A percentile compares a stretch with the other conserved stretches of the same genome.
These are phyloP conservation scores for Paraphoma chrysanthemicola DNA, from an alignment of 2,329 filamentous ascomycete genomes.

Conservation along the genomic window DNA sequence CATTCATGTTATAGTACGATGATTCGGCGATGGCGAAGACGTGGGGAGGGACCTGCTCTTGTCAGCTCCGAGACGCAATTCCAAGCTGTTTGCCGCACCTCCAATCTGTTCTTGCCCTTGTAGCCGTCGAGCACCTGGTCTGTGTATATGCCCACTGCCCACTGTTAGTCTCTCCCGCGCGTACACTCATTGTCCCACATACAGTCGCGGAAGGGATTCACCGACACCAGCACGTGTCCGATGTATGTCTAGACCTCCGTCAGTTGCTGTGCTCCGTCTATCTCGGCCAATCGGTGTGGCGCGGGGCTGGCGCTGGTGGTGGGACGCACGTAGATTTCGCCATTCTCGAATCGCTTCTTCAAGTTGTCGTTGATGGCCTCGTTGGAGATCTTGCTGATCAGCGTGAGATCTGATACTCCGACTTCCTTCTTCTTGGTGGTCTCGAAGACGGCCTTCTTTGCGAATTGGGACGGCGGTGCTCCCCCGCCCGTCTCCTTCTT, in stretches of 20 bases:
- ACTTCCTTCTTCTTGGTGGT: constrained; percentile 99
- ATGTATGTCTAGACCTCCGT: constrained; percentile 78
- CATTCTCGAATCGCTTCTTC: constrained; percentile 97
- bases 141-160: constrained; percentile 89
- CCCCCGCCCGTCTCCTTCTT: constrained; percentile 59
- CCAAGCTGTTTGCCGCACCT: constrained; percentile 52
- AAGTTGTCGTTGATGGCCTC: constrained; percentile 99
- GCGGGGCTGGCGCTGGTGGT: constrained; percentile 33
- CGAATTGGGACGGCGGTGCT: constrained; percentile 66
- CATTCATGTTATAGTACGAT: constrained; percentile 99
- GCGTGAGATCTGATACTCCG: constrained; percentile 93
- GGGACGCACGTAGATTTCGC: constrained; percentile 83
- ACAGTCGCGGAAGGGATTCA: constrained; percentile 95
- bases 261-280: constrained; percentile 25
- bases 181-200: constrained; percentile 42
- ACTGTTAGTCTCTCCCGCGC: constrained; percentile 43
- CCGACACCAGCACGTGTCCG: constrained; percentile 97
- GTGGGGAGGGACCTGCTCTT: constrained; percentile 75
- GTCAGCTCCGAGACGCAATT: constrained; percentile 19
- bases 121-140: constrained; percentile 92
- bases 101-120: constrained; percentile 94
- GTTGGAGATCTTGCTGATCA: constrained; percentile 98
- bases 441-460: constrained; percentile 96
- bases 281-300: constrained; percentile 15
- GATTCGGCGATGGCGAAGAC: constrained; percentile 98